These are phyloP conservation scores for Pestalotiopsis sp. DNA, from an alignment of 2,329 filamentous ascomycete genomes.

Conservation along the genomic window DNA sequence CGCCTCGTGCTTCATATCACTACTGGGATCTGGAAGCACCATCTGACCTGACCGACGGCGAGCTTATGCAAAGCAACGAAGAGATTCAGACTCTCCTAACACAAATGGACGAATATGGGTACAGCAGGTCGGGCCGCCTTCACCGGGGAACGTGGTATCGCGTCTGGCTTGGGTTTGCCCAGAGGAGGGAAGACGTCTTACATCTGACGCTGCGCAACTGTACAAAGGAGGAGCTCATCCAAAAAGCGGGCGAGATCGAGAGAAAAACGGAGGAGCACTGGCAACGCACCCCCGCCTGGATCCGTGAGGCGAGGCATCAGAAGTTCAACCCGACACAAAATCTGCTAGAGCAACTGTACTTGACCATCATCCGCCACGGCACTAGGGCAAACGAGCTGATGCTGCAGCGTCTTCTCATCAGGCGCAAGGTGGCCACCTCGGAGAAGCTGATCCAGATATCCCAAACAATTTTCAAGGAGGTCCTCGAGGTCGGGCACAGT, in stretches of 20 bases:
- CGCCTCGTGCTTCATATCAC: conserved; percentile 32
- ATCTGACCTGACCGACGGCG: conserved; percentile 28
- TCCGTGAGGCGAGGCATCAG: conserved; percentile 21
- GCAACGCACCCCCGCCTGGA: conserved; percentile 25
- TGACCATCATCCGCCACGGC: conserved; percentile 10
- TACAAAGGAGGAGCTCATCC: conserved; percentile 30
- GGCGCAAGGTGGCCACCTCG: conserved; percentile 32
- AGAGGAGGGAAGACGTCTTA: conserved; percentile 34
- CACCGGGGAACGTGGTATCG: conserved; percentile 26
- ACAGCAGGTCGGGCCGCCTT: conserved; percentile 23
- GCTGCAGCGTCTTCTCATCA: conserved; percentile 34
- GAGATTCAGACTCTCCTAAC: conserved; percentile 26
- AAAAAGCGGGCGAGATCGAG: conserved; percentile 25
- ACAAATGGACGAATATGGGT: conserved; percentile 30
- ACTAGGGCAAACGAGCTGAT: conserved; percentile 26
- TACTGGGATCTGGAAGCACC: conserved; percentile 32
- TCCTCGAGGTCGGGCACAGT: conserved; percentile 31
- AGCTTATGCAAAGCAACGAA: conserved; percentile 26
- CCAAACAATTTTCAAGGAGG: conserved; percentile 31
- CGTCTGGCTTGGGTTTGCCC: conserved; percentile 25
- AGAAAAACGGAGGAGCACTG: conserved; percentile 24
- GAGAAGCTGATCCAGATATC: conserved; percentile 32
- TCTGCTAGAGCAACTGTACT: background rate
- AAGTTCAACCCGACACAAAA: background rate
- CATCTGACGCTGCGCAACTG: conserved; percentile 33